Conservation (phyloP, 2,329 filamentous ascomycete species). For the Chrysosporium queenslandicum region DNA sequence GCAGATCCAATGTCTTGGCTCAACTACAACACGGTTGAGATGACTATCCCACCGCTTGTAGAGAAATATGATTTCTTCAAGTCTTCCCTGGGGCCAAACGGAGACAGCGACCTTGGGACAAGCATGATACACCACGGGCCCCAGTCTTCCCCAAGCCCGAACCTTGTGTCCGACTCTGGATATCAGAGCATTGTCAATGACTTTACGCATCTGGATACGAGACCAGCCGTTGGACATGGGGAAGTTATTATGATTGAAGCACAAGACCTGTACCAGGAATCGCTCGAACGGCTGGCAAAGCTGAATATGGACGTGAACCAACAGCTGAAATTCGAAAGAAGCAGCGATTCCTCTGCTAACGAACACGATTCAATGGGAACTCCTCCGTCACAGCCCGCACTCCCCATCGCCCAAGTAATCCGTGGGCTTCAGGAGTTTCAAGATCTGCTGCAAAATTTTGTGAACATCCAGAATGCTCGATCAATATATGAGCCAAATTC, state of each 20-base stretch:
- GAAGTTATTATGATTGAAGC: neutral
- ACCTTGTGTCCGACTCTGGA: neutral
- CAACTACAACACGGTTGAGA: conserved; percentile 5
- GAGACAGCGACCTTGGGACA: neutral
- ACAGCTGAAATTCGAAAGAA: neutral
- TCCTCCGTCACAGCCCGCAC: neutral
- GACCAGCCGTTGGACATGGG: neutral
- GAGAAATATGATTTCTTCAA: neutral
- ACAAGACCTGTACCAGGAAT: neutral
- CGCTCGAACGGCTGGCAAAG: conserved; percentile 2
- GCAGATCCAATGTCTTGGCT: conserved; percentile 5
- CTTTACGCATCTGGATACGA: neutral
- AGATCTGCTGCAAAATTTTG: conserved; percentile 8
- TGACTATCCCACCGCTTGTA: neutral
- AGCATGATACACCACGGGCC: neutral
- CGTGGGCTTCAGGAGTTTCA: conserved; percentile 8
- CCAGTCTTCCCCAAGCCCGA: neutral
- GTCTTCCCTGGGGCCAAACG: neutral
- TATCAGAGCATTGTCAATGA: conserved; percentile 1
- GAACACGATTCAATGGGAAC: neutral
- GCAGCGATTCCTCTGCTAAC: neutral
- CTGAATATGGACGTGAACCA: conserved; percentile 4
- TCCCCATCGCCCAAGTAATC: conserved; percentile 6
- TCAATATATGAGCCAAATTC: neutral
- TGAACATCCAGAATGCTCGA: conserved; percentile 1